Evolutionary conservation across 2,329 filamentous ascomycete species (phyloP).

Genomic region (Trichoderma breve): DNA sequence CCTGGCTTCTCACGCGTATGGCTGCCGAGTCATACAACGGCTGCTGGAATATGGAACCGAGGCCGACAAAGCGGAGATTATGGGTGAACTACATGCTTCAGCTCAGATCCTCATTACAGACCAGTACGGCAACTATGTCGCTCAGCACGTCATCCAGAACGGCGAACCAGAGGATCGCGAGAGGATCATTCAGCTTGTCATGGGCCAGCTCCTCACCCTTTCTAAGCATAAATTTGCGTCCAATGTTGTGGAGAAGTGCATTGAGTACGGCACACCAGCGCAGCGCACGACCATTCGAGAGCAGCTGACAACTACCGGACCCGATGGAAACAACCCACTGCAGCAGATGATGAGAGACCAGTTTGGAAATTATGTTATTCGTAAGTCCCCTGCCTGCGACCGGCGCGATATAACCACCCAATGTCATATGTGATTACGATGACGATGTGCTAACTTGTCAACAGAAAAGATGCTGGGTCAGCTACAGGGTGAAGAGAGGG

Average conservation of each 20-base stretch:
- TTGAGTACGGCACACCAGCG: constrained; percentile 65
- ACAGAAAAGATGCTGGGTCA: constrained; percentile 75
- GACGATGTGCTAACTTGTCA: neutral
- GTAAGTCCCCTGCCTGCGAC: constrained; percentile 57
- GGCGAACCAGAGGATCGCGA: constrained; percentile 70
- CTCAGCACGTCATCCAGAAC: constrained; percentile 83
- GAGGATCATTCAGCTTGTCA: constrained; percentile 71
- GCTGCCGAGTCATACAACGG: constrained; percentile 89
- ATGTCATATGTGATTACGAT: neutral
- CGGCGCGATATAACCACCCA: neutral
- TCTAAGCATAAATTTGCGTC: constrained; percentile 97
- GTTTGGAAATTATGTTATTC: constrained; percentile 94
- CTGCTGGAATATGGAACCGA: constrained; percentile 81
- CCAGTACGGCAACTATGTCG: constrained; percentile 94
- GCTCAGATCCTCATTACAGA: constrained; percentile 74
- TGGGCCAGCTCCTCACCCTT: constrained; percentile 66
- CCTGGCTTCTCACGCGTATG: constrained; percentile 77
- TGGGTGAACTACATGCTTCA: constrained; percentile 74
- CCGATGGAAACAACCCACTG: constrained; percentile 68
- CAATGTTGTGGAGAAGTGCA: constrained; percentile 94
- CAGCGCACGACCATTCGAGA: constrained; percentile 69
- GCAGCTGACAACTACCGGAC: constrained; percentile 57
- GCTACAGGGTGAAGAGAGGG: constrained; percentile 59
- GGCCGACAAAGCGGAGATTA: constrained; percentile 66
- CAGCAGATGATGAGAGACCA: constrained; percentile 81